Evolutionary conservation across 2,329 filamentous ascomycete species (phyloP).

Genomic region (Diaporthe humulicola): DNA sequence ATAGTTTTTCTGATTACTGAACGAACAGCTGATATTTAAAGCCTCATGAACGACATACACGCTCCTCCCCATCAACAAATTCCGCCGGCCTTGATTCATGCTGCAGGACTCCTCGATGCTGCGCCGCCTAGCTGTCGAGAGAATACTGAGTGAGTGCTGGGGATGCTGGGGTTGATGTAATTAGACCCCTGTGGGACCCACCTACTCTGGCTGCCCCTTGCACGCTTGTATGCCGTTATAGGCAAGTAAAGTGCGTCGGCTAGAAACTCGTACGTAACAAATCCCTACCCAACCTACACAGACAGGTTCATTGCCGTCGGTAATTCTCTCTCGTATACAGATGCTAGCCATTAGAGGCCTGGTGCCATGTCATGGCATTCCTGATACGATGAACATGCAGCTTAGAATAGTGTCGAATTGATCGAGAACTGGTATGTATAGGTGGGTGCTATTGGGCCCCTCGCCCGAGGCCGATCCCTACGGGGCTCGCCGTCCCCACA

Average conservation of each 20-base stretch:
- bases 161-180: not conserved
- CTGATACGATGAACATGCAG: not conserved
- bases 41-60: not conserved
- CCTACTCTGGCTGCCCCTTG: not conserved
- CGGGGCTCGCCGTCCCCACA: not conserved
- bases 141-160: not conserved
- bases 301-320: not conserved
- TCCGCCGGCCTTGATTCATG: not conserved
- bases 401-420: not conserved
- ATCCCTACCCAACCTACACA: not conserved
- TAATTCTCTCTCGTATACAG: not conserved
- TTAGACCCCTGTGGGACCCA: not conserved
- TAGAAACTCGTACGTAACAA: not conserved
- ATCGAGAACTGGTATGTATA: not conserved
- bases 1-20: not conserved
- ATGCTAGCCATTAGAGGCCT: too few relatives aligned
- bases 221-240: not conserved
- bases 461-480: not conserved
- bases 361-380: not conserved
- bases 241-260: not conserved
- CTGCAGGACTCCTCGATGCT: not conserved
- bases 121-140: not conserved
- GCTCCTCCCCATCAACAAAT: not conserved
- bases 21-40: not conserved
- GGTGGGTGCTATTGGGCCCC: not conserved